Evolutionary conservation across 2,329 filamentous ascomycete genomes (phyloP), one percentile per base, ranked within the genome.

Genomic region (Trichophyton verrucosum): DNA sequence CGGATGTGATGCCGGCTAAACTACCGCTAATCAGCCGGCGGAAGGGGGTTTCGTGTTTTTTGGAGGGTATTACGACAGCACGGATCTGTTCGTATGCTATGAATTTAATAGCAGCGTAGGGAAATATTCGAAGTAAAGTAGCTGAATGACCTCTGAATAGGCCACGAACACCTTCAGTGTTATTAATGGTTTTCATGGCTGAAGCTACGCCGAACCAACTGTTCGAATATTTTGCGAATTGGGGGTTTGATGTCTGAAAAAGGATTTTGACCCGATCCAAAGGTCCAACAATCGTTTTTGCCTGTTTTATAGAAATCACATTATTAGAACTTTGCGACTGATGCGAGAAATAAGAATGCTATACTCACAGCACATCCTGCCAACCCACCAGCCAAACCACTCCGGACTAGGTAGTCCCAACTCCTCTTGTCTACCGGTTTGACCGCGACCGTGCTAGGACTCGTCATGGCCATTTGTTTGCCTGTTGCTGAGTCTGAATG

Each of bases 181-280:
- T 76, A 68, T 94, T 89, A 64, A 99, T 97, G 68, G 91, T 88
- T 66, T 82, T 82, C 74, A 97, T 87, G 27, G 94, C 91, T 17
- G 81, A 81, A n/a, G 83, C 82, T 20, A 95, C 85, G 57, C 94
- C 94, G 61, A 83, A 82, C 88, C 91, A 96, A 47, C 87, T 91
- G 46, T 91, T 89, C 1, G 89, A 85, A 72, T 97, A 99, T 76
- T 95, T 96, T 60, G 87, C 83, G 72, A 96, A 99, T 67, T 94
- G 87, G 2, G 94, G 94, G 69, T 94, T 96, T 70, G 88, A 90
- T 59, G 94, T 88, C 74, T 99, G 94, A 77, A 99, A 97, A 61
- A 99, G 87, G 70, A 99, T 99, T 77, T 99, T 99, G 69, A 99
- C 94, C 66, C 94, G 87, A 76, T 99, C 94, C 65, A 99, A 87